A percentile compares a stretch with the other conserved stretches of the same genome.
Evolutionary conservation across 2,329 filamentous ascomycete genomes (phyloP).

Genomic region (Aspergillus sp.): DNA sequence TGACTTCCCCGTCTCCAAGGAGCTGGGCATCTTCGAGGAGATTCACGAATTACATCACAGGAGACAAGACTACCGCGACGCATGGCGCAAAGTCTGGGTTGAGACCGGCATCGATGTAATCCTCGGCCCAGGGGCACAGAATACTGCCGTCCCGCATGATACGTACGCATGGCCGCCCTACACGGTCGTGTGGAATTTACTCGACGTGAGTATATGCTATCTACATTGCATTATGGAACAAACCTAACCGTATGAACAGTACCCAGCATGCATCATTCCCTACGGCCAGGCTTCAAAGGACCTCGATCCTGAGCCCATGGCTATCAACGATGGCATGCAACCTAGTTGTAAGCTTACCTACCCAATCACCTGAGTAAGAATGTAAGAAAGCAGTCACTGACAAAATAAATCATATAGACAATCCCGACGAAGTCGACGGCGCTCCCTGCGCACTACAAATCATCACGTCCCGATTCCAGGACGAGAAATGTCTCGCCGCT

Average conservation of each 20-base stretch:
- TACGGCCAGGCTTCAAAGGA: constrained; percentile 47
- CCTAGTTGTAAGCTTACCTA: constrained; percentile 25
- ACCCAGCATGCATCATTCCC: constrained; percentile 54
- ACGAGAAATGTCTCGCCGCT: constrained; percentile 49
- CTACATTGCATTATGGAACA: too few species aligned
- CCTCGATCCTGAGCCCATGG: constrained; percentile 38
- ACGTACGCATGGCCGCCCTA: constrained; percentile 42
- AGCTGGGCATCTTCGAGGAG: constrained; percentile 38
- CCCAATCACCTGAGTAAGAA: too few species aligned
- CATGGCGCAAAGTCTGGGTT: constrained; percentile 48
- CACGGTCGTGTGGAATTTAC: constrained; percentile 55
- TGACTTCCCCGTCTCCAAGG: constrained; percentile 29
- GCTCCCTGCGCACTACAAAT: constrained; percentile 53
- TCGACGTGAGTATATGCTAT: constrained; percentile 47
- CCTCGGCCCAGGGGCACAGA: constrained; percentile 52
- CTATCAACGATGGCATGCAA: constrained; percentile 33
- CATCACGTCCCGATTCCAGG: constrained; percentile 49
- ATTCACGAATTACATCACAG: constrained; percentile 48
- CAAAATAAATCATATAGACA: constrained; percentile 34
- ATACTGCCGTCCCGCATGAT: constrained; percentile 56
- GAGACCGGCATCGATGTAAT: constrained; percentile 53
- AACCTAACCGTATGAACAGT: constrained; percentile 33
- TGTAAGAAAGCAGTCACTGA: too few species aligned
- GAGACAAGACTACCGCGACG: constrained; percentile 35
- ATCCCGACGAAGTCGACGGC: constrained; percentile 44